Conservation (phyloP, 257 asterid species). For the Hygrophila difformis region DNA sequence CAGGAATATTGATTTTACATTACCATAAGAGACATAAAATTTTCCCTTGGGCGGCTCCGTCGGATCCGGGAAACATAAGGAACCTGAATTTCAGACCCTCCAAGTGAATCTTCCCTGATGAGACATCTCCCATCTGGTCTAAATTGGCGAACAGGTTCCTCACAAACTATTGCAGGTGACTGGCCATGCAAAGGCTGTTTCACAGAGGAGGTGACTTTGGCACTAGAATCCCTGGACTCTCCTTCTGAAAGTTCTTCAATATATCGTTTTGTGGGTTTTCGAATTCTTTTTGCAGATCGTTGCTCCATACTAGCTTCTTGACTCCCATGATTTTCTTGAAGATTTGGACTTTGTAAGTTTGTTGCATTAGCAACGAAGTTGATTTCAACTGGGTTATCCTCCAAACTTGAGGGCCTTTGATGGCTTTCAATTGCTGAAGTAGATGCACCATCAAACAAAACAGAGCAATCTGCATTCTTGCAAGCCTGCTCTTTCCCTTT, state of each 20-base stretch:
- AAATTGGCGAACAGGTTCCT: conserved; percentile 32
- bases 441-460: conserved; percentile 34
- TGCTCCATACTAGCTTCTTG: conserved; percentile 41
- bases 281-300: conserved; percentile 67
- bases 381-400: conserved; percentile 25
- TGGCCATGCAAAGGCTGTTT: conserved; percentile 23
- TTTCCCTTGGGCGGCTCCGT: conserved; percentile 92
- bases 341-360: conserved; percentile 17
- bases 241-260: conserved; percentile 85
- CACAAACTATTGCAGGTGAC: conserved; percentile 27
- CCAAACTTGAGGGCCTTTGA: conserved; percentile 22
- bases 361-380: conserved; percentile 25
- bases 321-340: conserved; percentile 29
- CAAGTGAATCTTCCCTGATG: conserved; percentile 69
- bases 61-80: conserved; percentile 81
- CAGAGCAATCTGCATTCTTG: conserved; percentile 23
- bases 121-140: conserved; percentile 42
- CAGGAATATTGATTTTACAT: conserved; percentile 17
- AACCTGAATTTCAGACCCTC: conserved; percentile 80
- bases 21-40: conserved; percentile 69
- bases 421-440: conserved; percentile 27
- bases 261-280: conserved; percentile 86
- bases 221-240: conserved; percentile 56
- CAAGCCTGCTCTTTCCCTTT: conserved; percentile 32
- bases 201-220: conserved; percentile 29